A percentile compares a stretch with the other conserved stretches of the same genome.
Conservation (phyloP, 495 filamentous ascomycete genomes). For the Daldinia concentrica region DNA sequence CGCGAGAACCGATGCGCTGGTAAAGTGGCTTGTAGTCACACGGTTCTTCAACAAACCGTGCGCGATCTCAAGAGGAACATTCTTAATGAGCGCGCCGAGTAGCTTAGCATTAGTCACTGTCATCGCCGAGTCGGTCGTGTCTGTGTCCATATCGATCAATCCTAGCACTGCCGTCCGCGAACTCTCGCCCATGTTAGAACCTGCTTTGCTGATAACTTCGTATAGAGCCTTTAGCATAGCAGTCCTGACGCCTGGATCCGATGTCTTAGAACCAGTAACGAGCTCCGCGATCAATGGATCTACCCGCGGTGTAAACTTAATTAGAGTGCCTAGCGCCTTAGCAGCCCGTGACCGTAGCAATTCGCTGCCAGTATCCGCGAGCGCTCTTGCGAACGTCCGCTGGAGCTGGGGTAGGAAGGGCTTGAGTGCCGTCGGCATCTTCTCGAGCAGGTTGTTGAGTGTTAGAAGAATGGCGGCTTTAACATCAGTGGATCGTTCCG, state of each 20-base stretch:
- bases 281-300: constrained; percentile 88
- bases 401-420: constrained; percentile 97
- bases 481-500: constrained; percentile 92
- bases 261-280: constrained; percentile 90
- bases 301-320: constrained; percentile 93
- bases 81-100: constrained; percentile 87
- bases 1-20: constrained; percentile 73
- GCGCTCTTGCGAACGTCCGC: constrained; percentile 92
- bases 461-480: constrained; percentile 95
- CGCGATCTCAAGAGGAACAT: constrained; percentile 73
- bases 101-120: constrained; percentile 88
- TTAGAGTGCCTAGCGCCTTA: constrained; percentile 94
- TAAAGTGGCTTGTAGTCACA: constrained; percentile 76
- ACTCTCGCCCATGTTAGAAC: constrained; percentile 89
- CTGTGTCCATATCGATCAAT: constrained; percentile 85
- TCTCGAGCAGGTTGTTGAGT: constrained; percentile 92
- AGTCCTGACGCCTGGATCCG: constrained; percentile 87
- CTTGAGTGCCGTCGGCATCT: constrained; percentile 94
- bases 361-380: constrained; percentile 93
- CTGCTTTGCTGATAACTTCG: constrained; percentile 94
- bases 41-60: constrained; percentile 79
- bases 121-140: constrained; percentile 77
- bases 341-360: constrained; percentile 86
- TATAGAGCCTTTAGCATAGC: constrained; percentile 98
- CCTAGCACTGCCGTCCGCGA: constrained; percentile 82